Conservation (phyloP, 495 filamentous ascomycete genomes). For the Neurospora tetrasperma region DNA sequence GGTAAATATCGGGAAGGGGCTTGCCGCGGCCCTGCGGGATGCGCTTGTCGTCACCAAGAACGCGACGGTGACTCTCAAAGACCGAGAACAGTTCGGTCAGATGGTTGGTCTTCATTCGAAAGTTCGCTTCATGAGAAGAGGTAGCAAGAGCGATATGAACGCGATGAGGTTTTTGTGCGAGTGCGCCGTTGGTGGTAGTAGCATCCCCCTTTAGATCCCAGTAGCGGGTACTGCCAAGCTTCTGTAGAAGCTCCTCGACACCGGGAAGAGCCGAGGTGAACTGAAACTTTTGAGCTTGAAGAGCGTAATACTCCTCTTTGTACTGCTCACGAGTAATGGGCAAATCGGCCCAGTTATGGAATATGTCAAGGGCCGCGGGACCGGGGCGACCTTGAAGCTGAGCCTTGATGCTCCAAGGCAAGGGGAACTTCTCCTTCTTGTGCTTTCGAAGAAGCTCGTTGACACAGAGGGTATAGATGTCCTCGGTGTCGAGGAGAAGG, state of each 20-base stretch:
- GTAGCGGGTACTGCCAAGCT: slow-evolving; percentile 38
- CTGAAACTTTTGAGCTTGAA: slow-evolving; percentile 67
- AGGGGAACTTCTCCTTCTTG: slow-evolving; percentile 57
- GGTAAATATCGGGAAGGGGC: slow-evolving; percentile 89
- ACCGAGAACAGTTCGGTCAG: slow-evolving; percentile 52
- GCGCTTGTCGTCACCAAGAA: slow-evolving; percentile 79
- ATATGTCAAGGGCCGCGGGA: slow-evolving; percentile 46
- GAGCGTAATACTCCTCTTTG: slow-evolving; percentile 38
- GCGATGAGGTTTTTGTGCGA: slow-evolving; percentile 21
- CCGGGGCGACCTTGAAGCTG: slow-evolving; percentile 86
- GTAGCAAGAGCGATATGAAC: slow-evolving; percentile 84
- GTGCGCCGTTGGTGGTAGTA: neutral
- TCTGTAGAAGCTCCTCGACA: slow-evolving; percentile 54
- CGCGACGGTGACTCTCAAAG: slow-evolving; percentile 56
- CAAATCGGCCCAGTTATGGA: slow-evolving; percentile 73
- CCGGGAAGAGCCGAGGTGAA: slow-evolving; percentile 67
- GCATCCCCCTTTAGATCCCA: slow-evolving; percentile 24
- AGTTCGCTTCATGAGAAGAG: slow-evolving; percentile 60
- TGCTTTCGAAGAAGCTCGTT: slow-evolving; percentile 72
- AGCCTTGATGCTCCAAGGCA: slow-evolving; percentile 93
- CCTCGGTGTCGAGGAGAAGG: slow-evolving; percentile 86
- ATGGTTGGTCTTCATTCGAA: slow-evolving; percentile 68
- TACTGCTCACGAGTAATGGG: slow-evolving; percentile 62
- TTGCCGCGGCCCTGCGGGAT: slow-evolving; percentile 78
- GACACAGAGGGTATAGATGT: slow-evolving; percentile 75